Conservation (phyloP, 495 filamentous ascomycete genomes). For the Tuber brumale region DNA sequence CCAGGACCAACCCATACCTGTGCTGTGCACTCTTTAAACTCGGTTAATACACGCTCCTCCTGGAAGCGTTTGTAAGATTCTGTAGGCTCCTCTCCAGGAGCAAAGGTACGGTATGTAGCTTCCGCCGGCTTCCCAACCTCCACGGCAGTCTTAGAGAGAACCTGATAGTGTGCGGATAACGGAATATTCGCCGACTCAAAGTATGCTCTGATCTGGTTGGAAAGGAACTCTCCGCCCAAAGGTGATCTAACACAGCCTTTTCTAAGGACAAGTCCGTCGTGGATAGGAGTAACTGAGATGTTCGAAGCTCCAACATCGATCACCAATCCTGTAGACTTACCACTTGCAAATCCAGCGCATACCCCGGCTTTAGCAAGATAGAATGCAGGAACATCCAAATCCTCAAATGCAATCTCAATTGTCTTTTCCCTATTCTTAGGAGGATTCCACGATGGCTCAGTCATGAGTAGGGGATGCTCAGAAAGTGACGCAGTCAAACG, state of each 20-base stretch:
- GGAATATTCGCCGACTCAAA: slow-evolving; percentile 66
- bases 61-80: slow-evolving; percentile 70
- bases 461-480: slow-evolving; percentile 89
- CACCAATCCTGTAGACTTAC: slow-evolving; percentile 85
- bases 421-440: slow-evolving; percentile 80
- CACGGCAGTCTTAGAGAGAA: slow-evolving; percentile 76
- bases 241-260: slow-evolving; percentile 78
- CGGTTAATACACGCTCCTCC: slow-evolving; percentile 86
- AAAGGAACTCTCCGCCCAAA: slow-evolving; percentile 82
- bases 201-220: slow-evolving; percentile 73
- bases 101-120: slow-evolving; percentile 61
- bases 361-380: slow-evolving; percentile 67
- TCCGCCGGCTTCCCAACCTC: slow-evolving; percentile 78
- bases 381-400: slow-evolving; percentile 87
- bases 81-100: slow-evolving; percentile 54
- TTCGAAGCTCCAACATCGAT: slow-evolving; percentile 88
- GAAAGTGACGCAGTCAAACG: slow-evolving; percentile 72
- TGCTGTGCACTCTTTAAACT: slow-evolving; percentile 97
- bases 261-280: slow-evolving; percentile 89
- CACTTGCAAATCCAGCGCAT: slow-evolving; percentile 61
- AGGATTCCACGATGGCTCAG: slow-evolving; percentile 86
- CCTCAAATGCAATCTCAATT: slow-evolving; percentile 92
- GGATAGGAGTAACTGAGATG: slow-evolving; percentile 81
- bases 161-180: slow-evolving; percentile 76
- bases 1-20: slow-evolving; percentile 85